Evolutionary conservation across 2,329 filamentous ascomycete species (phyloP).

Genomic region (Raffaelea albimanens): DNA sequence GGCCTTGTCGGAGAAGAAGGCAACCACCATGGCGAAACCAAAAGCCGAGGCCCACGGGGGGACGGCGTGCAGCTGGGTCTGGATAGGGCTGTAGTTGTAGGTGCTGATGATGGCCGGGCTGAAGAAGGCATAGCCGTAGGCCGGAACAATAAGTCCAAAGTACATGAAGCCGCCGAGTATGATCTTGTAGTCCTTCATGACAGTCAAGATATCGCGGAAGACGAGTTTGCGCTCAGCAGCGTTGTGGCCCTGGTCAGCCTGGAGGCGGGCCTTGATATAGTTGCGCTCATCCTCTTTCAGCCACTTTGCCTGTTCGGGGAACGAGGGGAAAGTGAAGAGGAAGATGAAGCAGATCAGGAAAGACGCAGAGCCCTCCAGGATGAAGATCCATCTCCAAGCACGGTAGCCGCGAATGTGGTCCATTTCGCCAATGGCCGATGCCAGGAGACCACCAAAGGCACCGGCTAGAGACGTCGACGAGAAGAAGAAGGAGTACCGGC

Average conservation of each 20-base stretch:
- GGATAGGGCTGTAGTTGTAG: constrained; percentile 51
- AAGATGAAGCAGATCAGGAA: constrained; percentile 51
- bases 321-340: constrained; percentile 63
- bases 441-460: constrained; percentile 78
- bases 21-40: constrained; percentile 66
- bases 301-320: constrained; percentile 68
- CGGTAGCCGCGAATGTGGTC: constrained; percentile 55
- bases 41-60: constrained; percentile 62
- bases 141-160: constrained; percentile 68
- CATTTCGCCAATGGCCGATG: constrained; percentile 81
- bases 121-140: constrained; percentile 72
- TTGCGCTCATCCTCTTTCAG: constrained; percentile 58
- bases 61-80: constrained; percentile 49
- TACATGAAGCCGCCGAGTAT: constrained; percentile 73
- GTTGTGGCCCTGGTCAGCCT: constrained; percentile 58
- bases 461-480: constrained; percentile 68
- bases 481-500: constrained; percentile 92
- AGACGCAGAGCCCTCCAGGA: constrained; percentile 63
- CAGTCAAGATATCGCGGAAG: constrained; percentile 45
- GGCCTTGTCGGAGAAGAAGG: constrained; percentile 59
- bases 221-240: constrained; percentile 54
- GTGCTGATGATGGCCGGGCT: constrained; percentile 60
- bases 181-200: constrained; percentile 67
- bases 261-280: constrained; percentile 57
- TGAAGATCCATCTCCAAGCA: constrained; percentile 78